phyloP scores from a whole-genome alignment of 257 asterid genomes.

The Craterostigma plantagineum region DNA sequence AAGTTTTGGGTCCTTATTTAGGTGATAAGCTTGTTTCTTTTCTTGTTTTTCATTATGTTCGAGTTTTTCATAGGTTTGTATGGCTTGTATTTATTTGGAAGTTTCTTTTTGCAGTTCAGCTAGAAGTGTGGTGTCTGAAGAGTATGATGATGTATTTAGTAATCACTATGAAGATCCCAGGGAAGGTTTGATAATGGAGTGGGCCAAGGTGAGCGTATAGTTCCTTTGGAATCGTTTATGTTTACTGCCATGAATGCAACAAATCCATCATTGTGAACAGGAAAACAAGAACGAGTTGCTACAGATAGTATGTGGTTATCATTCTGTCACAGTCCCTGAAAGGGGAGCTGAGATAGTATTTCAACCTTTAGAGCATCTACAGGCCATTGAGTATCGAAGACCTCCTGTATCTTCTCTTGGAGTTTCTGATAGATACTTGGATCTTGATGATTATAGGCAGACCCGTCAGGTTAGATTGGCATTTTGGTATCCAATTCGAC shows the following conservation, averaged over 20 bases:
- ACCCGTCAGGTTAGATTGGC: slow-evolving; percentile 38
- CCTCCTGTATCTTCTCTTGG: slow-evolving; percentile 43
- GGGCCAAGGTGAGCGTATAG: slow-evolving; percentile 55
- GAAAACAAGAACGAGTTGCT: slow-evolving; percentile 67
- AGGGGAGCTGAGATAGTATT: slow-evolving; percentile 50
- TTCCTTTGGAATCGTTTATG: background rate
- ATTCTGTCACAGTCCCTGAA: slow-evolving; percentile 43
- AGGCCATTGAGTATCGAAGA: slow-evolving; percentile 43
- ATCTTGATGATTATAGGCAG: slow-evolving; percentile 22
- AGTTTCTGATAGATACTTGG: slow-evolving; percentile 26
- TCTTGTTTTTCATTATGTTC: slow-evolving; percentile 7
- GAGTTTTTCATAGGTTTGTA: background rate
- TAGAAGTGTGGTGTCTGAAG: slow-evolving; percentile 40
- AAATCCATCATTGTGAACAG: slow-evolving; percentile 22
- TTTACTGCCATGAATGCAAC: background rate
- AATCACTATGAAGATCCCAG: slow-evolving; percentile 29
- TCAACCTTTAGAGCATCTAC: slow-evolving; percentile 82
- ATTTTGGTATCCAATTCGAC: slow-evolving; percentile 1
- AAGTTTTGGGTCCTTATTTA: slow-evolving; percentile 53
- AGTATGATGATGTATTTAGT: slow-evolving; percentile 25
- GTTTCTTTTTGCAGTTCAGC: slow-evolving; percentile 63
- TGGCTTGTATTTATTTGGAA: slow-evolving; percentile 6
- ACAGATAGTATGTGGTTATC: slow-evolving; percentile 71
- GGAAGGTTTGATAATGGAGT: slow-evolving; percentile 40
- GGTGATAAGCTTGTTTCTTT: slow-evolving; percentile 30